Conservation (phyloP, 768 basidiomycete species). For the Lepiota brunneoincarnata region DNA sequence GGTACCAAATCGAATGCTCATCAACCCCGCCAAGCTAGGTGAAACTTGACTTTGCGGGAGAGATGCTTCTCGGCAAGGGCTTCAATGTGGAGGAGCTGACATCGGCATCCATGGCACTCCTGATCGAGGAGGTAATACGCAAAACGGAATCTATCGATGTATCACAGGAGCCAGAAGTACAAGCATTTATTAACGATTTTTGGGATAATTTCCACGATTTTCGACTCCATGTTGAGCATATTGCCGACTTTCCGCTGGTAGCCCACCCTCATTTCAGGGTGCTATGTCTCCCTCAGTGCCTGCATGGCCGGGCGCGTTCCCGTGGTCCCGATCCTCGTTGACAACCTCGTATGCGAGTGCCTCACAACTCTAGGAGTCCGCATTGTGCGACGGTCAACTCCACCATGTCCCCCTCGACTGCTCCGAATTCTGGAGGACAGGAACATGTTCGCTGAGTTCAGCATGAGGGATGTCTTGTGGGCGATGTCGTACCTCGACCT, state of each 20-base stretch:
- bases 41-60: not conserved
- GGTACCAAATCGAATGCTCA: not conserved
- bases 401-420: not conserved
- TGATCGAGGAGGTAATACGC: constrained; percentile 2
- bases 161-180: not conserved
- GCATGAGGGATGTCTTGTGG: not conserved
- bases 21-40: not conserved
- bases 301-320: constrained; percentile 25
- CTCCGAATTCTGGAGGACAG: not conserved
- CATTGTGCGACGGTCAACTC: not conserved
- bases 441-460: not conserved
- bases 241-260: constrained; percentile 33
- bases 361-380: not conserved
- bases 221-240: constrained; percentile 14
- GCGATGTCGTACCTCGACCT: not conserved
- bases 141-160: not conserved
- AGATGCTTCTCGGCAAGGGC: not conserved
- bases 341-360: constrained; percentile 13
- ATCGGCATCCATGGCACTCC: not conserved
- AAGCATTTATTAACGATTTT: constrained; percentile 27
- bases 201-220: constrained; percentile 24
- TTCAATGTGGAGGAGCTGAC: constrained; percentile 8
- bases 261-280: constrained; percentile 20
- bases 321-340: constrained; percentile 16
- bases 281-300: constrained; percentile 29